Conservation (phyloP, 192 early-diverging fungal species). For the Coemansia biformis region DNA sequence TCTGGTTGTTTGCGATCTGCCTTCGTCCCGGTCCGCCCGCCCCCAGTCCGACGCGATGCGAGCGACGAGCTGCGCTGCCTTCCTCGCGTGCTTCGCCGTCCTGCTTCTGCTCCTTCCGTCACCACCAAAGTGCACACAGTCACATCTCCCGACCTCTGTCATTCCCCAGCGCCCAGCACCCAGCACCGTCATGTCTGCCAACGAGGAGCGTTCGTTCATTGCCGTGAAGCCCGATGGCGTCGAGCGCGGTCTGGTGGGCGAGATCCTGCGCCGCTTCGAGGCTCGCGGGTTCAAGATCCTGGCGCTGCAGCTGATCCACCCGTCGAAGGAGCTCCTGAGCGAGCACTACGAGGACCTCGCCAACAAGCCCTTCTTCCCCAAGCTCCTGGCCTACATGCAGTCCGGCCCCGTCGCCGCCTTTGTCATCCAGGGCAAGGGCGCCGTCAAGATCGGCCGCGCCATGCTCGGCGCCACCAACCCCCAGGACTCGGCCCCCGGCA, state of each 20-base stretch:
- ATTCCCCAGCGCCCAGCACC: too few species aligned
- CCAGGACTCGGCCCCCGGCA: slow-evolving; percentile 78
- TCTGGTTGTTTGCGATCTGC: too few species aligned
- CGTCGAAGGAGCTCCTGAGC: slow-evolving; percentile 64
- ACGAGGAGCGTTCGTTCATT: slow-evolving; percentile 50
- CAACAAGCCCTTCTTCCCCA: slow-evolving; percentile 85
- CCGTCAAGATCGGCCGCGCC: slow-evolving; percentile 83
- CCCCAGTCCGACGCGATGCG: too few species aligned
- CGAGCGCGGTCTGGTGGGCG: slow-evolving; percentile 82
- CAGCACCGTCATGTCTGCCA: slow-evolving; percentile 32
- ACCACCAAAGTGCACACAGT: not conserved
- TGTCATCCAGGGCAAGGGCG: slow-evolving; percentile 88
- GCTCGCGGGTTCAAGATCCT: slow-evolving; percentile 82
- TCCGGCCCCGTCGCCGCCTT: slow-evolving; percentile 94
- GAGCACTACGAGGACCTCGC: slow-evolving; percentile 82
- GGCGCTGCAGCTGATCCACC: slow-evolving; percentile 72
- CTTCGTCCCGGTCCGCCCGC: too few species aligned
- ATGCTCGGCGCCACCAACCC: slow-evolving; percentile 92
- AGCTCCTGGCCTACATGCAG: slow-evolving; percentile 75
- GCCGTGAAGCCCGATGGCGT: slow-evolving; percentile 56
- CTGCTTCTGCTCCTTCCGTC: slow-evolving; percentile 8
- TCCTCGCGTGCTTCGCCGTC: not conserved
- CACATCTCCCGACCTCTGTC: too few species aligned
- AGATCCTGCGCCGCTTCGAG: slow-evolving; percentile 93
- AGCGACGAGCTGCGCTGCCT: too few species aligned